Conservation (phyloP, 495 filamentous ascomycete genomes). For the Neurospora tetrasperma region DNA sequence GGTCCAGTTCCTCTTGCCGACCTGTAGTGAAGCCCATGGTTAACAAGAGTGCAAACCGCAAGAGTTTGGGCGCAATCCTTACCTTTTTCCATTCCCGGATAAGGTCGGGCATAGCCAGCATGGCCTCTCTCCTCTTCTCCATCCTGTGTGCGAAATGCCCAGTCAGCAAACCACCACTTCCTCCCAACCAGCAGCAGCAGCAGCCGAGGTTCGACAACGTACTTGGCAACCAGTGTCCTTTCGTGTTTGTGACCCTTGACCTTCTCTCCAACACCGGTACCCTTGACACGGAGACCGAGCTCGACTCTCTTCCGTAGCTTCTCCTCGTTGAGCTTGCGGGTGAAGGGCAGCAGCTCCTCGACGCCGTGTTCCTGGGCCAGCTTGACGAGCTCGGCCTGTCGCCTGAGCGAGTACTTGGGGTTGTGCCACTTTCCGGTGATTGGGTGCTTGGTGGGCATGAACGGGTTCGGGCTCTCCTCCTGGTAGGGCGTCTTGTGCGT, state of each 20-base stretch:
- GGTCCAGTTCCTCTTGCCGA: conserved; percentile 81
- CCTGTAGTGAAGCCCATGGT: conserved; percentile 37
- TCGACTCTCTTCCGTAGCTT: conserved; percentile 56
- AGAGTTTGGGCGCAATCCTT: neutral
- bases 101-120: conserved; percentile 86
- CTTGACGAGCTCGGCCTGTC: conserved; percentile 88
- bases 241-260: conserved; percentile 95
- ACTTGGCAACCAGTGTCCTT: conserved; percentile 68
- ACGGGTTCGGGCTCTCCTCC: conserved; percentile 54
- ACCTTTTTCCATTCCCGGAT: conserved; percentile 91
- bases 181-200: neutral
- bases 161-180: conserved; percentile 8
- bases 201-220: conserved; percentile 23
- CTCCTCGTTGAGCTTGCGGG: conserved; percentile 63
- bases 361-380: conserved; percentile 70
- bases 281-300: conserved; percentile 69
- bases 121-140: conserved; percentile 81
- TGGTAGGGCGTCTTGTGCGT: conserved; percentile 35
- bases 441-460: conserved; percentile 59
- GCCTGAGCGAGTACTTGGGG: conserved; percentile 69
- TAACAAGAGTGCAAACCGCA: neutral
- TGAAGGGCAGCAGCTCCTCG: conserved; percentile 70
- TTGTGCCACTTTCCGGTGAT: conserved; percentile 67
- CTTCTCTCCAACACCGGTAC: conserved; percentile 82
- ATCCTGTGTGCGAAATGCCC: conserved; percentile 41